Base-by-base conservation (phyloP, 164 flowering plant species). In the Kingdonia uniflora region DNA sequence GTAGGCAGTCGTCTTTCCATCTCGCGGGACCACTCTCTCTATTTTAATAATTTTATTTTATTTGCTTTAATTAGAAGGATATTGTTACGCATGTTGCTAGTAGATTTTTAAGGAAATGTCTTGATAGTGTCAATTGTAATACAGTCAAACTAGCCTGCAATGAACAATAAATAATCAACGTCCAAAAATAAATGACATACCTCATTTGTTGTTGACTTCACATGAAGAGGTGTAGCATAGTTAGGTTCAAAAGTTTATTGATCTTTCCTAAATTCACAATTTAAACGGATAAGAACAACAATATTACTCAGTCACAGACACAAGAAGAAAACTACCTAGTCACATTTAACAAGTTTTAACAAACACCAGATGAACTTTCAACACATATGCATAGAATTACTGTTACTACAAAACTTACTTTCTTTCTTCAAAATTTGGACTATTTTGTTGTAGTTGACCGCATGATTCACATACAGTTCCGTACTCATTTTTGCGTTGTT, bases 401-500 rank as follows among this genome's bases (percentile, higher is more conserved):
- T n/a, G n/a, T n/a, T 22, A 20, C 13, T 47, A 17, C 23, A 33
- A 33, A 46, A 42, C 75, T 50, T 77, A 85, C 90, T 26, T 5
- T 45, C 70, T 71, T 47, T 39, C 55, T 61, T 66, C 64, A 54
- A 51, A 26, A 59, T 53, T 58, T 38, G 72, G 57, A 47, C 42
- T 8, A 29, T 4, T 59, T 42, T 56, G 62, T 25, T 52, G 76
- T 16, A 49, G 45, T 24, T 65, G 66, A 60, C 58, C 52, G 56
- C 66, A 23, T 47, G 61, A 58, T 58, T 70, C 77, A 47, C 57
- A 59, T 14, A 20, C 29, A 43, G 68, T 58, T 15, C 43, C 50
- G 56, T 50, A 21, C 55, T 73, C 67, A 26, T 56, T 60, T 42
- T 75, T 74, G 21, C 67, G 70, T 60, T 76, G 76, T 58, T 76